phyloP scores from a whole-genome alignment of 73 alveolate genomes.

The Tetrahymena thermophila region DNA sequence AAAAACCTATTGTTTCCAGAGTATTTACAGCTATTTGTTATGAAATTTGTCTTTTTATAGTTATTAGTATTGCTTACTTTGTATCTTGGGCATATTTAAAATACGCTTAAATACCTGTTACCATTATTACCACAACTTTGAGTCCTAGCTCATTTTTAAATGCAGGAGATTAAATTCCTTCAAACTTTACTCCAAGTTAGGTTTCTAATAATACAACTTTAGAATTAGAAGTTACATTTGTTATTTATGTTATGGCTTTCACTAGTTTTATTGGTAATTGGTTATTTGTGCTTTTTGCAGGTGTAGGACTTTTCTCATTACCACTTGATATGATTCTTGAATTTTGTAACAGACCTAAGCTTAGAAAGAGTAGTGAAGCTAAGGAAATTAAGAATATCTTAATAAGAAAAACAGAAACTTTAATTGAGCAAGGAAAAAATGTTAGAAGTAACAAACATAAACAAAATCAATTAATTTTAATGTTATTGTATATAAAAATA shows the following conservation, averaged over 20 bases:
- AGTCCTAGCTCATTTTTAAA: background rate
- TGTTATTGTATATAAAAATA: background rate
- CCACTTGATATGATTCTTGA: constrained; percentile 71
- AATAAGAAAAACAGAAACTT: constrained; percentile 41
- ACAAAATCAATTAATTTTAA: background rate
- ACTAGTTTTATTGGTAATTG: constrained; percentile 70
- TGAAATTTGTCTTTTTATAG: constrained; percentile 38
- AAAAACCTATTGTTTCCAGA: constrained; percentile 51
- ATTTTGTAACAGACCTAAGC: constrained; percentile 62
- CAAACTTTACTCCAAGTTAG: background rate
- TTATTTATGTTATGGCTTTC: constrained; percentile 66
- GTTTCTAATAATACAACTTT: constrained; percentile 11
- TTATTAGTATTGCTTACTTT: constrained; percentile 43
- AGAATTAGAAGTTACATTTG: constrained; percentile 59
- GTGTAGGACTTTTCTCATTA: constrained; percentile 75
- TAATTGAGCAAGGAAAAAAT: constrained; percentile 34
- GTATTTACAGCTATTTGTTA: constrained; percentile 51
- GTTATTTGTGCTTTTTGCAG: constrained; percentile 62
- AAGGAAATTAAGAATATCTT: constrained; percentile 39
- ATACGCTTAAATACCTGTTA: constrained; percentile 56
- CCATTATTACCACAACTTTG: constrained; percentile 6
- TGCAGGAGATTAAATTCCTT: background rate
- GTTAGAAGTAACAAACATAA: background rate
- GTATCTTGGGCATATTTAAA: constrained; percentile 52
- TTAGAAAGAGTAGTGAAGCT: constrained; percentile 49